phyloP scores from a whole-genome alignment of 2,329 filamentous ascomycete species.

The Monosporascus sp. region DNA sequence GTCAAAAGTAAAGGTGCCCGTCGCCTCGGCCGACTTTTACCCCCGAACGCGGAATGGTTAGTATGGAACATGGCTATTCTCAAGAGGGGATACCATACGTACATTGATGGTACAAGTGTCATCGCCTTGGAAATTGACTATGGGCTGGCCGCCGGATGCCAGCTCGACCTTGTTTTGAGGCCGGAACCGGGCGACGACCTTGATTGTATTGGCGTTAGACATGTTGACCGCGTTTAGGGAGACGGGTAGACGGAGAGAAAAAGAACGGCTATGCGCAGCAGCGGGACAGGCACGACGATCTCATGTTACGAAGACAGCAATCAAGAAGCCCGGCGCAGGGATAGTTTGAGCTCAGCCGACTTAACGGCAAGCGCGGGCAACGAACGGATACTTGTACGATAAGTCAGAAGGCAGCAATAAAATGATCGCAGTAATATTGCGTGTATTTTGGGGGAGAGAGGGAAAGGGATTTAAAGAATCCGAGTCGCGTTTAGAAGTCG shows the following conservation, averaged over 20 bases:
- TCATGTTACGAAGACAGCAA: conserved; percentile 21
- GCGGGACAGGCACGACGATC: conserved; percentile 18
- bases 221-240: conserved; percentile 32
- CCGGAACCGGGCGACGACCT: conserved; percentile 95
- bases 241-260: background rate
- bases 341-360: conserved; percentile 20
- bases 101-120: conserved; percentile 86
- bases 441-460: too few species aligned
- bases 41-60: conserved; percentile 16
- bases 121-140: conserved; percentile 81
- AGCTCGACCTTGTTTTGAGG: conserved; percentile 95
- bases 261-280: conserved; percentile 20
- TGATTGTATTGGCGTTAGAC: conserved; percentile 61
- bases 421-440: background rate
- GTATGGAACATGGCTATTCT: conserved; percentile 5
- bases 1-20: conserved; percentile 91
- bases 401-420: conserved; percentile 6
- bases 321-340: conserved; percentile 1
- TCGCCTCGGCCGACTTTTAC: conserved; percentile 74
- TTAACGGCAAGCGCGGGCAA: conserved; percentile 24
- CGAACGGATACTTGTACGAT: conserved; percentile 5
- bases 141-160: conserved; percentile 82
- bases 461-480: too few species aligned
- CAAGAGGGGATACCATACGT: conserved; percentile 30
- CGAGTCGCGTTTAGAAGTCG: too few species aligned